Conservation (phyloP, 2,329 filamentous ascomycete genomes). For the Akanthomyces muscarius region DNA sequence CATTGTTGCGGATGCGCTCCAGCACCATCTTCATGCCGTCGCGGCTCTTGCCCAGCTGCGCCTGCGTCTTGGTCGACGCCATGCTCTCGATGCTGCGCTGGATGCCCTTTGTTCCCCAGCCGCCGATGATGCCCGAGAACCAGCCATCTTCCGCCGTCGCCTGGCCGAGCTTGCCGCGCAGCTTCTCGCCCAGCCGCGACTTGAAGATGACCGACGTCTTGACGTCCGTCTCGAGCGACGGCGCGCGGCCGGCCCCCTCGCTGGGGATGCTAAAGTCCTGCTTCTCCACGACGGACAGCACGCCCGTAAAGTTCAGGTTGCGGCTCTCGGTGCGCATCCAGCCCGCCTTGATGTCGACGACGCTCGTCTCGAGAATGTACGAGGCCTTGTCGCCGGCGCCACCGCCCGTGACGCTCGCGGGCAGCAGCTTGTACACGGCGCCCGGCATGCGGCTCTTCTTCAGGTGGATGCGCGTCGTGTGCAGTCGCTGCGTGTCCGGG, state of each 20-base stretch:
- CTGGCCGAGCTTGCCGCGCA: slow-evolving; percentile 52
- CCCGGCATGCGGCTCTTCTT: slow-evolving; percentile 76
- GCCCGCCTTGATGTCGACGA: slow-evolving; percentile 73
- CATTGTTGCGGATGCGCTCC: slow-evolving; percentile 60
- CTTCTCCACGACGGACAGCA: slow-evolving; percentile 72
- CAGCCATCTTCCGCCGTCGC: slow-evolving; percentile 42
- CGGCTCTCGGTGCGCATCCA: slow-evolving; percentile 80
- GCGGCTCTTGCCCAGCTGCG: slow-evolving; percentile 73
- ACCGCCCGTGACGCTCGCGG: slow-evolving; percentile 64
- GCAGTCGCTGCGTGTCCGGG: slow-evolving; percentile 66
- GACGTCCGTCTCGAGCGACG: slow-evolving; percentile 56
- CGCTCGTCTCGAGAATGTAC: slow-evolving; percentile 76
- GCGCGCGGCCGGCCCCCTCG: slow-evolving; percentile 23
- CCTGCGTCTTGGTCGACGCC: slow-evolving; percentile 70
- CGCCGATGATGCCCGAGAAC: slow-evolving; percentile 49
- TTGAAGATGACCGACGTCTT: slow-evolving; percentile 70
- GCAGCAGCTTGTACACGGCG: slow-evolving; percentile 71
- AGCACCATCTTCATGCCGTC: slow-evolving; percentile 81
- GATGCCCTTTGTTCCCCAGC: slow-evolving; percentile 66
- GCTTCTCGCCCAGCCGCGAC: slow-evolving; percentile 66
- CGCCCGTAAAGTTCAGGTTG: slow-evolving; percentile 78
- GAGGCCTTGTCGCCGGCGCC: slow-evolving; percentile 63
- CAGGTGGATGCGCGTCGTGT: slow-evolving; percentile 74
- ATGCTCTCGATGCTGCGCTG: slow-evolving; percentile 77
- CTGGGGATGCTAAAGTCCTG: slow-evolving; percentile 59